phyloP scores from a whole-genome alignment of 352 stramenopile species.

The Phytophthora palmivora region DNA sequence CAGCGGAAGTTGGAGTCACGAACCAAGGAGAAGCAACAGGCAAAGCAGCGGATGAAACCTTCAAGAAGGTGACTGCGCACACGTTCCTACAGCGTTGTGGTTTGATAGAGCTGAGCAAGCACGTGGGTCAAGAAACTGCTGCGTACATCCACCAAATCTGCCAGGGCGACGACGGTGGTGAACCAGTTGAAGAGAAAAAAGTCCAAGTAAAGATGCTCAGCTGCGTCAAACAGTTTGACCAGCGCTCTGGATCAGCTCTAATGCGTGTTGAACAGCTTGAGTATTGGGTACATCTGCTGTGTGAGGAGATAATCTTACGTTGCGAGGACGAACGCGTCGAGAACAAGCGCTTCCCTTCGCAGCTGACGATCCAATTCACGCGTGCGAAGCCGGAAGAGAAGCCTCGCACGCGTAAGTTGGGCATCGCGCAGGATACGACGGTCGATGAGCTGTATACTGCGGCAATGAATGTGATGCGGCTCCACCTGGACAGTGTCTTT shows the following conservation, averaged over 20 bases:
- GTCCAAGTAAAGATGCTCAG: conserved; percentile 68
- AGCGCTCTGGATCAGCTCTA: conserved; percentile 56
- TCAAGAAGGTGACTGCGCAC: conserved; percentile 43
- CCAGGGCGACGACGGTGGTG: conserved; percentile 66
- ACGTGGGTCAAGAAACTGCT: conserved; percentile 72
- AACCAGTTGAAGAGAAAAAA: conserved; percentile 80
- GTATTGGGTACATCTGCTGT: conserved; percentile 81
- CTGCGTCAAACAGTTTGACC: conserved; percentile 85
- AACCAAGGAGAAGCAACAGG: conserved; percentile 2
- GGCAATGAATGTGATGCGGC: conserved; percentile 58
- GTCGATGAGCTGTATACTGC: conserved; percentile 62
- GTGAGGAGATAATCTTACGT: conserved; percentile 79
- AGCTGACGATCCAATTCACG: conserved; percentile 62
- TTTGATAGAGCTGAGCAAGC: conserved; percentile 54
- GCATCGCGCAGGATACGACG: conserved; percentile 63
- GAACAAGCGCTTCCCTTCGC: conserved; percentile 79
- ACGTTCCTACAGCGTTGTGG: conserved; percentile 63
- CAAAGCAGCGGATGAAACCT: conserved; percentile 13
- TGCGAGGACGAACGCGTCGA: conserved; percentile 81
- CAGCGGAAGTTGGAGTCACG: background rate
- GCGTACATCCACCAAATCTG: conserved; percentile 65
- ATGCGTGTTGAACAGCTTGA: conserved; percentile 60
- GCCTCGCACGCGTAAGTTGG: conserved; percentile 53
- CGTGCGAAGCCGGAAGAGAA: conserved; percentile 50
- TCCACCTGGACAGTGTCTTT: conserved; percentile 62